These are phyloP conservation scores for Neurospora tetrasperma DNA, from an alignment of 495 filamentous ascomycete genomes.

Conservation along the genomic window DNA sequence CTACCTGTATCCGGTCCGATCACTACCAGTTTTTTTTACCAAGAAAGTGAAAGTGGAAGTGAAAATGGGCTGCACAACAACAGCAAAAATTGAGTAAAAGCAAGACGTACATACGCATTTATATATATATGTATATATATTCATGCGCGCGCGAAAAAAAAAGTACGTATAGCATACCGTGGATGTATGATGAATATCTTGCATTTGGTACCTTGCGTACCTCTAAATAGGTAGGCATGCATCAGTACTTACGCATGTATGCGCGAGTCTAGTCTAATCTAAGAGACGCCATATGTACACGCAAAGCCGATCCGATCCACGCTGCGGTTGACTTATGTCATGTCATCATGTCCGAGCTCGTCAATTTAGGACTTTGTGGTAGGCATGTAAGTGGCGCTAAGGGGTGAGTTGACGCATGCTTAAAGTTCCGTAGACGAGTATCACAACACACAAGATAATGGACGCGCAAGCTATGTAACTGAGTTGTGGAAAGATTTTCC, in stretches of 20 bases:
- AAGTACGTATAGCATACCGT: too few species aligned
- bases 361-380: too few species aligned
- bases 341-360: too few species aligned
- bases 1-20: neutral
- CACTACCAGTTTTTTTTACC: neutral
- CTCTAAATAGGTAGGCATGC: too few species aligned
- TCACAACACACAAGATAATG: neutral
- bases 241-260: too few species aligned
- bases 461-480: neutral
- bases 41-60: neutral
- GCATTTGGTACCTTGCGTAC: neutral
- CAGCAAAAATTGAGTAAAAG: neutral
- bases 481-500: neutral
- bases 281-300: too few species aligned
- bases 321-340: too few species aligned
- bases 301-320: too few species aligned
- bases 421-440: neutral
- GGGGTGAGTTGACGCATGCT: too few species aligned
- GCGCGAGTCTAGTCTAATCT: too few species aligned
- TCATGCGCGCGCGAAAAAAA: neutral
- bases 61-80: neutral
- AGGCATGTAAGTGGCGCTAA: too few species aligned
- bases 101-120: neutral
- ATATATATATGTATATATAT: neutral
- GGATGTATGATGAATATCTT: neutral